A percentile compares a stretch with the other conserved stretches of the same genome.
Evolutionary conservation across 2,329 filamentous ascomycete genomes (phyloP).

Genomic region (Pseudopyrenochaeta lycopersici): DNA sequence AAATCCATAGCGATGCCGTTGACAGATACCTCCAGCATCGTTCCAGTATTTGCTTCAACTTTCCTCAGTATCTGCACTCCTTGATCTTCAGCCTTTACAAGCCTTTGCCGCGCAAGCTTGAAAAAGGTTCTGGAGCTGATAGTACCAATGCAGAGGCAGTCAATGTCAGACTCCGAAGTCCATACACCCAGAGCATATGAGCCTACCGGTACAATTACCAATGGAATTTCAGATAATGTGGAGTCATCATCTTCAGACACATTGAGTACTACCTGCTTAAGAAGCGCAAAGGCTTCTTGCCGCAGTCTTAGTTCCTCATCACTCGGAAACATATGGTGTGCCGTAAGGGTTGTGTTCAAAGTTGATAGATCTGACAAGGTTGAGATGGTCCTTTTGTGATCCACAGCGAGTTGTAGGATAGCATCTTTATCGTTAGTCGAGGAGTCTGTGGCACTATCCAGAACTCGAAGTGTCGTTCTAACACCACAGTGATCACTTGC

Average conservation of each 20-base stretch:
- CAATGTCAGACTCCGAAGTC: slow-evolving; percentile 68
- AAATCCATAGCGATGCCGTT: slow-evolving; percentile 68
- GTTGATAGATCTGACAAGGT: slow-evolving; percentile 14
- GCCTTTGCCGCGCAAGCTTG: slow-evolving; percentile 63
- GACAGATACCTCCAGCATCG: slow-evolving; percentile 71
- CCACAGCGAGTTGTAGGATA: slow-evolving; percentile 14
- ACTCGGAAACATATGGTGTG: slow-evolving; percentile 56
- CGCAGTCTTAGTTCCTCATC: slow-evolving; percentile 55
- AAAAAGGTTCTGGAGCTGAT: slow-evolving; percentile 71
- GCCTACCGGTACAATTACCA: slow-evolving; percentile 69
- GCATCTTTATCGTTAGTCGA: slow-evolving; percentile 2
- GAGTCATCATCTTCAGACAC: slow-evolving; percentile 17
- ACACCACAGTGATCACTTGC: slow-evolving; percentile 66
- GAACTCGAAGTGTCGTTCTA: slow-evolving; percentile 41
- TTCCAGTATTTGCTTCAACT: slow-evolving; percentile 67
- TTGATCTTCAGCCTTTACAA: slow-evolving; percentile 57
- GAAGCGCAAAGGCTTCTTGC: slow-evolving; percentile 55
- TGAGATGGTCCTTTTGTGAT: slow-evolving; percentile 15
- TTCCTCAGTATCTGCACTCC: slow-evolving; percentile 64
- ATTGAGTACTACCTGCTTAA: slow-evolving; percentile 57
- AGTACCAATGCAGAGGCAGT: slow-evolving; percentile 71
- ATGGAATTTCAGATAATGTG: slow-evolving; percentile 36
- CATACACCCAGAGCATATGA: slow-evolving; percentile 72
- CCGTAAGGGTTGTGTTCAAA: slow-evolving; percentile 21
- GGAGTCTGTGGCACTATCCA: slow-evolving; percentile 16